Evolutionary conservation across 768 basidiomycete genomes (phyloP), one percentile per base, ranked within the genome.

Genomic region (Auriscalpium orientale): DNA sequence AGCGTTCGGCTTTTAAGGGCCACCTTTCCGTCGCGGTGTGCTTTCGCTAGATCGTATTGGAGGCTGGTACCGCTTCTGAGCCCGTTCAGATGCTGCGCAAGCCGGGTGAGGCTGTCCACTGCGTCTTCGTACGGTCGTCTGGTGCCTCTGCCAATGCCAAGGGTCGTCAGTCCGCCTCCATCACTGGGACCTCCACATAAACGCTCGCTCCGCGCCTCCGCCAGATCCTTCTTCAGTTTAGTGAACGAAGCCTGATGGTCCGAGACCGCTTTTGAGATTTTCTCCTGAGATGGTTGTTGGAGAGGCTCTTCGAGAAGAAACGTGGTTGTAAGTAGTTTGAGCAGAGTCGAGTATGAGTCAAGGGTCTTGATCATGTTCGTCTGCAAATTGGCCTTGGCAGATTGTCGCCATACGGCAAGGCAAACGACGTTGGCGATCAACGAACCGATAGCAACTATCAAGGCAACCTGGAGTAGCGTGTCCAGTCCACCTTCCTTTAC

Each of bases 41-140:
- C 87, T 61, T 79, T 80, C 13, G 87, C 81, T 33, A 98, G 69
- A 49, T 95, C 90, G 58, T 87, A 84, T 66, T 98, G 94, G 37
- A 98, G 69, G 36, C 81, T 79, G 8, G 87, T 91, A 1, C 93
- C 89, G 56, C 89, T 85, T 48, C 95, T 73, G 56, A 98, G 73
- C 22, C 95, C 94, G 55, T 87, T 94, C 40, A 99, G 71, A 72
- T 98, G 95, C 66, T 99, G 95, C 1, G 91, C 97, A 5, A 99
- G 80, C 16, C 93, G 76, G 57, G 89, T 95, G 63, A 99, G 75
- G 63, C 86, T 87, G 57, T 84, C 85, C 11, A 98, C 87, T 0
- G 90, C 89, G 58, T 93, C 91, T 59, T 89, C 89, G 56, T 95
- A 95, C 0, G 89, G 85, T 53, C 75, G 74, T 50, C 81, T 71